Base-by-base conservation (phyloP, 768 basidiomycete genomes). In the Gymnopilus dilepis region DNA sequence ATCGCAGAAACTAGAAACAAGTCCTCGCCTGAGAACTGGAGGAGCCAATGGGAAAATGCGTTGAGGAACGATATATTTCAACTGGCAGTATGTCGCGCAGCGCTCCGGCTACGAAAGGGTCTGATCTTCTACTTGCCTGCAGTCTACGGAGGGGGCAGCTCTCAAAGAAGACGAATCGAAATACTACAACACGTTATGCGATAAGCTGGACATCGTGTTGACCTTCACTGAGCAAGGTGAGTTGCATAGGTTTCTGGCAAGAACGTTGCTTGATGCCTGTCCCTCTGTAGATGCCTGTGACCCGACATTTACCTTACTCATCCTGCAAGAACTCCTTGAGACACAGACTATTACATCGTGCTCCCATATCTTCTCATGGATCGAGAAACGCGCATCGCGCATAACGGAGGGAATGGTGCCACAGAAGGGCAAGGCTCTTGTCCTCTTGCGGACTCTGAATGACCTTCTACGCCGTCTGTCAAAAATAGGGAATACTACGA, bases 351-450 rank as follows among this genome's bases (percentile, higher is more conserved):
- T 96, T 63, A 74, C 80, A 0, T 94, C 92, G 17, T 95, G 94
- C 70, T 92, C 92, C 9, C 88, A 91, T 64, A 86, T 96, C 22
- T 94, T 95, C 76, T 88, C 88, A 3, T 96, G 93, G 91, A 89
- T 95, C 50, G 94, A 96, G 76, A 73, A 74, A 59, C 87, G 91
- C 26, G 84, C 88, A 0, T 74, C 79, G 15, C 82, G 90, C 15
- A 80, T 95, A 37, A 95, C 92, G 0, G 82, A 86, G 61, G 88
- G 84, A 52, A 87, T 95, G 86, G 84, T 90, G 5, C 92, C 93
- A 1, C 87, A 91, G 76, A 94, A 94, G 74, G 92, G 91, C 61
- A 95, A 95, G 72, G 93, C 94, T 2, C 88, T 95, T 38, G 80
- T 91, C 57, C 82, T 97, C 13, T 82, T 97, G 24, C 86, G 95